Evolutionary conservation across 2,329 filamentous ascomycete genomes (phyloP).

Genomic region (Sclerotinia borealis): DNA sequence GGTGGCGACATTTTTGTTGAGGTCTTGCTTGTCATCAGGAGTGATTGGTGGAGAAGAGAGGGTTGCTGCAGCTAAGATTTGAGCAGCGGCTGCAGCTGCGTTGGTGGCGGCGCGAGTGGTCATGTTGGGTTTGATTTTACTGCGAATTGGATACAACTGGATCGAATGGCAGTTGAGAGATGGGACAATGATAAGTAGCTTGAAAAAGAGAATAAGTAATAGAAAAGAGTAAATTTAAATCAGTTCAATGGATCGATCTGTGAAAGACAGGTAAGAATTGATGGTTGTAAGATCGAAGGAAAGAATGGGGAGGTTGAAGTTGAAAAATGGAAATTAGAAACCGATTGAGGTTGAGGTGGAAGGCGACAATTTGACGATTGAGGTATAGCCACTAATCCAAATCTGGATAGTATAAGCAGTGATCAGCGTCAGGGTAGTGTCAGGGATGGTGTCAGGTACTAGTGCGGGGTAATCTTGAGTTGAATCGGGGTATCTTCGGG

Average conservation of each 20-base stretch:
- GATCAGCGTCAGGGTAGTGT: too few species aligned
- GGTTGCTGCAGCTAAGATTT: background rate
- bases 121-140: background rate
- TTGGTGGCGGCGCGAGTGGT: constrained; percentile 6
- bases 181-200: background rate
- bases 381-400: background rate
- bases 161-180: background rate
- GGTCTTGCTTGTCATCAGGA: background rate
- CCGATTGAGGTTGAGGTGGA: too few species aligned
- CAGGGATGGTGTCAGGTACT: background rate
- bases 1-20: background rate
- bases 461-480: background rate
- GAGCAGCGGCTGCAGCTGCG: background rate
- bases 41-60: constrained; percentile 4
- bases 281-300: background rate
- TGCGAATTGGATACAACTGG: background rate
- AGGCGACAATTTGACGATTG: background rate
- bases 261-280: background rate
- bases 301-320: background rate
- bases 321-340: background rate
- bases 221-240: background rate
- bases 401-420: too few species aligned
- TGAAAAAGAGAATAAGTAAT: background rate
- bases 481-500: background rate
- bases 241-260: background rate